Percentiles rank a stretch among this genome's conserved stretches.
Evolutionary conservation across 192 early-diverging fungal genomes (phyloP).

Genomic region (Diversispora eburnea): DNA sequence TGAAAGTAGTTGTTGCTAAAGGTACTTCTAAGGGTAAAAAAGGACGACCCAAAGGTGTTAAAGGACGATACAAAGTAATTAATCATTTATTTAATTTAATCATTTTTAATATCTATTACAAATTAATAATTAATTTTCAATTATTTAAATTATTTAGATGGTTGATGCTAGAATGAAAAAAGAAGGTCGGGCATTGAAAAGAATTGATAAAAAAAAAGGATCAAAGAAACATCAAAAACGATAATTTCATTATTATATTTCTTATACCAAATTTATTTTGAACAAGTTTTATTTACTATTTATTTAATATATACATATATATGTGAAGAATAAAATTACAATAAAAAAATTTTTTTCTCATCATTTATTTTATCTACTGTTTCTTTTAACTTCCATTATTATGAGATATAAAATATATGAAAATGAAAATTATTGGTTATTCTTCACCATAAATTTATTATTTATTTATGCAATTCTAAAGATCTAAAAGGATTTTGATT

Average conservation of each 20-base stretch:
- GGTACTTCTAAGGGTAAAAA: slow-evolving; percentile 75
- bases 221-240: neutral
- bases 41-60: slow-evolving; percentile 95
- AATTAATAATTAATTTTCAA: slow-evolving; percentile 4
- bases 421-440: no score
- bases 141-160: slow-evolving; percentile 58
- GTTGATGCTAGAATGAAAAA: slow-evolving; percentile 97
- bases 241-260: neutral
- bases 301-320: no score
- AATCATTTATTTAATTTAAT: slow-evolving; percentile 21
- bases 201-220: slow-evolving; percentile 61
- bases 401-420: no score
- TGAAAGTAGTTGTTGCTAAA: slow-evolving; percentile 88
- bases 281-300: no score
- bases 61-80: slow-evolving; percentile 72
- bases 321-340: no score
- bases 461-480: no score
- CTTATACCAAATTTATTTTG: no score
- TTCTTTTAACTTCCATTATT: no score
- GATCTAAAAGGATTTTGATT: no score
- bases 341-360: no score
- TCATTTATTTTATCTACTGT: no score
- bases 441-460: no score
- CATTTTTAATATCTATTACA: neutral
- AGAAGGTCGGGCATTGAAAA: slow-evolving; percentile 82